phyloP scores from a whole-genome alignment of 164 flowering plant genomes.

The Nymphaea colorata region DNA sequence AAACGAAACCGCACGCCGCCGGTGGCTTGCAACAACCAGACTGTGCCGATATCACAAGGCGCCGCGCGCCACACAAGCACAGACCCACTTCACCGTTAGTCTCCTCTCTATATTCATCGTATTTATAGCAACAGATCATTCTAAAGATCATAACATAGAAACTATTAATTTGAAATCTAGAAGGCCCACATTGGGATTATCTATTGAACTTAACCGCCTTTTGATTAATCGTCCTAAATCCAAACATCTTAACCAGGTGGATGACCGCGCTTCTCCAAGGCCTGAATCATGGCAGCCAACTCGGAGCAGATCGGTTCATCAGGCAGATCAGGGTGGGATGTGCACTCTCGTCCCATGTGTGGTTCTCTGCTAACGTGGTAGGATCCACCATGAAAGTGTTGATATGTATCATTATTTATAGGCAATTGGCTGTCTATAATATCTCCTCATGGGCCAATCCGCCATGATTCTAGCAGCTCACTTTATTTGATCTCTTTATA shows the following conservation, averaged over 20 bases:
- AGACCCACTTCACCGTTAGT: background rate
- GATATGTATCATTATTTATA: too few species aligned
- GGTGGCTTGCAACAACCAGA: slow-evolving; percentile 99
- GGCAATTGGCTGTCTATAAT: too few species aligned
- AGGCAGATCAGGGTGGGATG: too few species aligned
- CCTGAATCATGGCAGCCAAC: too few species aligned
- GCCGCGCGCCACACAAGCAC: background rate
- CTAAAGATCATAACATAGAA: background rate
- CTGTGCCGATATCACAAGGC: slow-evolving; percentile 21
- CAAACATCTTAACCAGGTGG: background rate
- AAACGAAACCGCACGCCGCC: slow-evolving; percentile 52
- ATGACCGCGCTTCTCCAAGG: background rate
- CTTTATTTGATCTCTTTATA: too few species aligned
- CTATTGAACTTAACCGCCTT: background rate
- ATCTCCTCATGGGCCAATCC: too few species aligned
- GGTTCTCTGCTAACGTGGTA: too few species aligned
- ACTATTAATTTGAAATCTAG: background rate
- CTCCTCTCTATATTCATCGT: too few species aligned
- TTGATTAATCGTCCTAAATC: background rate
- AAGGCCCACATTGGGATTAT: background rate
- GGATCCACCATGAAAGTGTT: too few species aligned
- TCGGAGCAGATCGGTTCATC: too few species aligned
- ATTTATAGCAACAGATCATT: background rate
- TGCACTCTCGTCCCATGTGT: too few species aligned
- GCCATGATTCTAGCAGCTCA: too few species aligned